Base-by-base conservation (phyloP, 1,284 basidiomycete genomes). In the Trametes polyzona region DNA sequence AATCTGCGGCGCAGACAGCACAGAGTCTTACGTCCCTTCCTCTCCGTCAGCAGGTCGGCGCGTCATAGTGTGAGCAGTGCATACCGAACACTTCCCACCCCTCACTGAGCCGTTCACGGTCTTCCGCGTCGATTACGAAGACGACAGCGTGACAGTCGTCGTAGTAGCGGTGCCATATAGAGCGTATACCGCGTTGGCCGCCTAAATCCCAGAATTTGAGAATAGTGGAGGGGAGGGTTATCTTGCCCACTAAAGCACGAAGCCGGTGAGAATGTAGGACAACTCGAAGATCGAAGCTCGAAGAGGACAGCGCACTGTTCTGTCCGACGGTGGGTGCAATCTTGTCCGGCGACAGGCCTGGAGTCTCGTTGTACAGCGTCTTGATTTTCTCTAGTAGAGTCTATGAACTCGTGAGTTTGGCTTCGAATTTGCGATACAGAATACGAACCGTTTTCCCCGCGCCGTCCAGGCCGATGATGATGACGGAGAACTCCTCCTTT, bases 181-280 rank as follows among this genome's bases (percentile, higher is more conserved):
- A 89, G 19, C 95, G 83, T 46, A 98, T 95, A 26, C 95, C 93
- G 1, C 90, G 79, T 71, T 97, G 95, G 0, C 95, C 95, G 8
- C 95, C 95, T 4, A 97, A 79, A 68, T 98, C 95, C 85, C 93
- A 96, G 79, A 97, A 96, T 69, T 94, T 92, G 32, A 97, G 82
- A 21, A 95, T 91, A 0, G 94, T 94, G 0, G 93, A 96, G 0
- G 95, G 93, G 5, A 97, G 80, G 0, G 87, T 88, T 58, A 96
- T 95, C 71, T 93, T 93, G 37, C 95, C 95, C 73, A 92, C 95
- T 97, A 66, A 10, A n/a, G 33, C 11, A 9, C 33, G 12, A 16
- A 7, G 21, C 24, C 19, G 24, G 4, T 23, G 11, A 19, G 17
- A 10, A n/a, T 11, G 26, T 24, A 3, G 4, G 19, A 5, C 23